phyloP scores from a whole-genome alignment of 1,139 yeast genomes.

The Hansenula lynferdii region DNA sequence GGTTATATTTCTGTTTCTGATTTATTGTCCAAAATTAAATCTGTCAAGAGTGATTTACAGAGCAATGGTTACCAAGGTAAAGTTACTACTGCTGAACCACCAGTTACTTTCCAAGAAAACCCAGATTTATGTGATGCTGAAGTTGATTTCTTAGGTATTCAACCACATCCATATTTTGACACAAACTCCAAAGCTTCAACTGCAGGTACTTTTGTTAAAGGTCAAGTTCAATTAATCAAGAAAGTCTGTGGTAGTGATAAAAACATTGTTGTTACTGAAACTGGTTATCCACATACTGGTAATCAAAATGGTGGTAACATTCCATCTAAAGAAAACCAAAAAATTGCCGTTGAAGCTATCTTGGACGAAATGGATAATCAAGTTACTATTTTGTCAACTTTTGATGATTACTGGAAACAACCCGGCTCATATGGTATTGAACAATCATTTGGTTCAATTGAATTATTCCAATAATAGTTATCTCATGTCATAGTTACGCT shows the following conservation, averaged over 20 bases:
- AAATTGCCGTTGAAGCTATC: conserved; percentile 58
- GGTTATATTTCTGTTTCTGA: conserved; percentile 55
- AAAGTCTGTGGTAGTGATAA: conserved; percentile 44
- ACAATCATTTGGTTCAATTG: conserved; percentile 73
- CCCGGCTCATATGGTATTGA: conserved; percentile 85
- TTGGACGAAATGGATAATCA: conserved; percentile 49
- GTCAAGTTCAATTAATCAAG: conserved; percentile 52
- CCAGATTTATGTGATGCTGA: conserved; percentile 67
- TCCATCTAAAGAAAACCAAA: conserved; percentile 69
- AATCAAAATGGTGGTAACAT: conserved; percentile 63
- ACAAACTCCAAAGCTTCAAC: conserved; percentile 50
- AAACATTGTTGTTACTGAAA: conserved; percentile 62
- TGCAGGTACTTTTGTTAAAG: conserved; percentile 69
- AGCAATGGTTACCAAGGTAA: conserved; percentile 74
- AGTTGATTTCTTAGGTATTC: conserved; percentile 77
- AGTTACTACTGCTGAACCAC: conserved; percentile 85
- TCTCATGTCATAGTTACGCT: neutral
- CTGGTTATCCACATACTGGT: conserved; percentile 87
- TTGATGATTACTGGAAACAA: conserved; percentile 79
- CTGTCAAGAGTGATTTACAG: conserved; percentile 53
- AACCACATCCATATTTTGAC: conserved; percentile 86
- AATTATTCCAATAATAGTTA: conserved; percentile 7
- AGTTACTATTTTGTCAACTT: conserved; percentile 70
- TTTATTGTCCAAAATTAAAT: conserved; percentile 54
- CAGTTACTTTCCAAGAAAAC: conserved; percentile 58